Conservation (phyloP, 345 rosid genomes). For the Citrus hindsii region DNA sequence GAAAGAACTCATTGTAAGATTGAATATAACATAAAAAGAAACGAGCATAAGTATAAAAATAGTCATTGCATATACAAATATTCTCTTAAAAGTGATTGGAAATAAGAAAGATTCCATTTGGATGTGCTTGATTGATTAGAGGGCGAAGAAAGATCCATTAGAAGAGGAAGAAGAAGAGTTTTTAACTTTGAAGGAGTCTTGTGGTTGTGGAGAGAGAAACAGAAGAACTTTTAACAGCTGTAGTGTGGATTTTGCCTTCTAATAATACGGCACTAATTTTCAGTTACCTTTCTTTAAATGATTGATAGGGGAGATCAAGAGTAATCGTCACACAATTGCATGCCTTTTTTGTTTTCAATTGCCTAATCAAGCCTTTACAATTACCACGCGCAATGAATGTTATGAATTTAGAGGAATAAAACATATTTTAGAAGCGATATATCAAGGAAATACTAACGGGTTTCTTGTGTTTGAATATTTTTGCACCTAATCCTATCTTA, state of each 20-base stretch:
- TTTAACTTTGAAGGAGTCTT: conserved; percentile 11
- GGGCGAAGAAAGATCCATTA: conserved; percentile 35
- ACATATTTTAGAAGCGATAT: not conserved
- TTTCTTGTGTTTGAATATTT: not conserved
- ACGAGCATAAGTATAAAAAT: conserved; percentile 27
- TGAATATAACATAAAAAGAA: conserved; percentile 31
- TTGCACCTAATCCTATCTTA: not conserved
- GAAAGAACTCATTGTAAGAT: conserved; percentile 16
- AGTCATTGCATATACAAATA: conserved; percentile 17
- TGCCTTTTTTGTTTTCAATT: not conserved
- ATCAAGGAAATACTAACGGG: not conserved
- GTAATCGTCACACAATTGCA: too few relatives aligned
- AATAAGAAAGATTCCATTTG: conserved; percentile 14
- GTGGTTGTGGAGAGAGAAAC: not conserved
- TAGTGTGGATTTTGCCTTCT: too few relatives aligned
- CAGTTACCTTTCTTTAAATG: too few relatives aligned
- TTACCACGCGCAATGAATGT: not conserved
- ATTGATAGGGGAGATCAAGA: too few relatives aligned
- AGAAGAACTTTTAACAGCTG: too few relatives aligned
- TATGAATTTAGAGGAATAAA: not conserved
- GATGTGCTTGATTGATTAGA: conserved; percentile 6
- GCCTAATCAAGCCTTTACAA: not conserved
- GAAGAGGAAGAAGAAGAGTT: conserved; percentile 6
- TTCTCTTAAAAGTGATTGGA: conserved; percentile 35
- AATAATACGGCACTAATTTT: too few relatives aligned